These are phyloP conservation scores for Melocanna baccifera DNA, from an alignment of 176 grass and related monocot species.

Conservation along the genomic window DNA sequence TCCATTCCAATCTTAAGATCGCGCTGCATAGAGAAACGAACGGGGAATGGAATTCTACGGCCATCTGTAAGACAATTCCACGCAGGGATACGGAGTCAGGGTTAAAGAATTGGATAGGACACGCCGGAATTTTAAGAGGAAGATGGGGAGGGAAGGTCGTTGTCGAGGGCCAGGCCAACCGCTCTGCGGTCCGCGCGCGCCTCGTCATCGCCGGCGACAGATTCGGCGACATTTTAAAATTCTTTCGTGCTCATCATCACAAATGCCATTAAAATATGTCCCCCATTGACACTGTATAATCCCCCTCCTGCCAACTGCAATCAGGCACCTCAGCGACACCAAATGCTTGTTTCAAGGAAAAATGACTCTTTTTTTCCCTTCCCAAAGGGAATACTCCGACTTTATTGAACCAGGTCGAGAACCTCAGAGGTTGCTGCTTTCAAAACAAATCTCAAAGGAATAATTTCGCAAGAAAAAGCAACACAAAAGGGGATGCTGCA, in stretches of 20 bases:
- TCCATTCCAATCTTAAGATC: conserved; percentile 7
- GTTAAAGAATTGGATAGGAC: conserved; percentile 20
- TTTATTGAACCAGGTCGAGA: conserved; percentile 9
- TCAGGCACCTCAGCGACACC: conserved; percentile 9
- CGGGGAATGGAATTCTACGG: conserved; percentile 20
- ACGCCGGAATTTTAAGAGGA: neutral
- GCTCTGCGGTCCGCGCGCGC: conserved; percentile 20
- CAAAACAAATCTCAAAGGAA: neutral
- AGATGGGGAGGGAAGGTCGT: neutral
- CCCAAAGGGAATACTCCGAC: neutral
- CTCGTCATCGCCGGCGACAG: conserved; percentile 44
- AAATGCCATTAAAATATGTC: conserved; percentile 14
- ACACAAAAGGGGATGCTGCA: neutral
- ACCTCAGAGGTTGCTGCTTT: neutral
- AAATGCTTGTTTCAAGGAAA: neutral
- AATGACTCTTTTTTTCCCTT: neutral
- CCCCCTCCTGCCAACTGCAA: neutral
- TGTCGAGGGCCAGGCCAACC: conserved; percentile 40
- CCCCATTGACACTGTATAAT: conserved; percentile 6
- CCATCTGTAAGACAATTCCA: conserved; percentile 43
- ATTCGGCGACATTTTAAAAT: conserved; percentile 6
- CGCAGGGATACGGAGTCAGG: conserved; percentile 1
- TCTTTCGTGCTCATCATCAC: conserved; percentile 36
- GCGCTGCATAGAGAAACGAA: neutral
- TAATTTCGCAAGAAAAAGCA: neutral